A percentile compares a stretch with the other conserved stretches of the same genome.
These are phyloP conservation scores for Candolleomyces eurysporus DNA, from an alignment of 768 basidiomycete genomes.

Conservation along the genomic window DNA sequence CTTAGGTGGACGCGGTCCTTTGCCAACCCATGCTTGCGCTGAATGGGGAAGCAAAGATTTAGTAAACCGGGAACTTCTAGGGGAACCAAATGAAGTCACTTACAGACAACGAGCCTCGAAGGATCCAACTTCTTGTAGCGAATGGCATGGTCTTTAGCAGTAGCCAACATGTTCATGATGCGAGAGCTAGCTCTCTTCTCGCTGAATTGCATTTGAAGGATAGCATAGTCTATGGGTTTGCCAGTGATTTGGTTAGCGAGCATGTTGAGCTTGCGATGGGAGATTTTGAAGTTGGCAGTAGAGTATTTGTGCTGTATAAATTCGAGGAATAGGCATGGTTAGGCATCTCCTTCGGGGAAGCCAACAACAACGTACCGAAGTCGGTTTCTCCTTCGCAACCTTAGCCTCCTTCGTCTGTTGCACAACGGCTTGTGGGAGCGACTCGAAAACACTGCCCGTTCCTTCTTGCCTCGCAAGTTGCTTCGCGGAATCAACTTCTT, in stretches of 20 bases:
- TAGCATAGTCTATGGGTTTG: conserved; percentile 91
- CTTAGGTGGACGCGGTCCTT: conserved; percentile 63
- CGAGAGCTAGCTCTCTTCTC: conserved; percentile 87
- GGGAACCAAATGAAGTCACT: conserved; percentile 22
- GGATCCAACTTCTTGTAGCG: conserved; percentile 73
- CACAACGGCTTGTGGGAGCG: conserved; percentile 22
- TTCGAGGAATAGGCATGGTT: conserved; percentile 1
- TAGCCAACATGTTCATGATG: conserved; percentile 84
- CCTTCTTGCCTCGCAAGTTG: conserved; percentile 43
- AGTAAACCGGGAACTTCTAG: neutral
- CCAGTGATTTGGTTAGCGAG: conserved; percentile 85
- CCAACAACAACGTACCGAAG: conserved; percentile 25
- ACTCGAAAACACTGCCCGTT: conserved; percentile 51
- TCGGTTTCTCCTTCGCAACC: conserved; percentile 15
- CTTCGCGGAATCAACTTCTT: conserved; percentile 45
- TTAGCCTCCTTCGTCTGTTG: conserved; percentile 20
- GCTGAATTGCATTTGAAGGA: conserved; percentile 95
- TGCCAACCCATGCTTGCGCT: conserved; percentile 96
- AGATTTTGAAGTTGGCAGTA: conserved; percentile 91
- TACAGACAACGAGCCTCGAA: conserved; percentile 78
- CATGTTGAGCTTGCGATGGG: conserved; percentile 88
- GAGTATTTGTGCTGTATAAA: conserved; percentile 81
- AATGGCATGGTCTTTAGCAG: conserved; percentile 82
- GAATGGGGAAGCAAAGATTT: conserved; percentile 1
- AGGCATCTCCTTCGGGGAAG: neutral